Percentiles rank a stretch among this genome's conserved stretches.
Evolutionary conservation across 106 monocot genomes (phyloP).

Genomic region (Narthecium ossifragum): DNA sequence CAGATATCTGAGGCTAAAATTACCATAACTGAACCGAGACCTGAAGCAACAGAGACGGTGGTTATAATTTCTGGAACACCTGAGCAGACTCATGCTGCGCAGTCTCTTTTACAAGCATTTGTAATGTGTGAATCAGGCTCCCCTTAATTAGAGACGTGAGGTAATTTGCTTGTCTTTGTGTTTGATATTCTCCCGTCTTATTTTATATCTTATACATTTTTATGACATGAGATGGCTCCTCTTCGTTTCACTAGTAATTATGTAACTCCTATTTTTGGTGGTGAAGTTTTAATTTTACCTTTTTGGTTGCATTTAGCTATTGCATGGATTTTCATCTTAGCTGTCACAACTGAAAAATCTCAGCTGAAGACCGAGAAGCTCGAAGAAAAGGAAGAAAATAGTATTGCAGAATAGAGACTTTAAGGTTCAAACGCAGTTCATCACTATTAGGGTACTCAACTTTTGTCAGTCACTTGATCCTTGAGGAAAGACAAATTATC

Average conservation of each 20-base stretch:
- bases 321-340: background rate
- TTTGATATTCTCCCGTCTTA: background rate
- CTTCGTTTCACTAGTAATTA: no score
- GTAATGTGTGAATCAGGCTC: constrained; percentile 58
- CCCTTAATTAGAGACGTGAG: constrained; percentile 17
- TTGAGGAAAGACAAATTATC: background rate
- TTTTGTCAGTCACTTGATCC: background rate
- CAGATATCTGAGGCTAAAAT: constrained; percentile 98
- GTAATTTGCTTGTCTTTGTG: background rate
- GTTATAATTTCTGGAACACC: constrained; percentile 88
- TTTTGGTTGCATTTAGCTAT: no score
- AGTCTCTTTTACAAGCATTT: constrained; percentile 97
- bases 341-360: background rate
- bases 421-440: background rate
- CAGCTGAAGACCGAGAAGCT: constrained; percentile 1
- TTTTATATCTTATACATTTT: background rate
- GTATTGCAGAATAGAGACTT: constrained; percentile 1
- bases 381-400: background rate
- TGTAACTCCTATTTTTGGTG: background rate
- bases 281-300: background rate
- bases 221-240: no score
- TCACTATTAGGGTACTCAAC: background rate
- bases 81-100: constrained; percentile 93
- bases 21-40: constrained; percentile 72
- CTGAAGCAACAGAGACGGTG: constrained; percentile 73